phyloP scores from a whole-genome alignment of 805 yeast genomes.

The Kurtzmaniella cleridarum region DNA sequence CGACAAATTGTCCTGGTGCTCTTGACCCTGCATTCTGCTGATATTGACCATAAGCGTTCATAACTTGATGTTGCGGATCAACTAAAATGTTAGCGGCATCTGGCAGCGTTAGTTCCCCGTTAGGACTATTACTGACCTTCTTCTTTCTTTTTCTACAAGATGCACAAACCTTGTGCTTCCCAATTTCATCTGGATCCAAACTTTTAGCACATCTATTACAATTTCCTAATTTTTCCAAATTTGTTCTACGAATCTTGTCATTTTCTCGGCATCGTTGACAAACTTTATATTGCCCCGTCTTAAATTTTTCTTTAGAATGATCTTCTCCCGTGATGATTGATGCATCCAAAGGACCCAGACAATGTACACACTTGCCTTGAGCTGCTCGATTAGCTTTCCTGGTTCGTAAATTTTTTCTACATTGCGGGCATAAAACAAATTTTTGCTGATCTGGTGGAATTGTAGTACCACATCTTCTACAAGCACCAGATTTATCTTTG shows the following conservation, averaged over 20 bases:
- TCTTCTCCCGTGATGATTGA: constrained; percentile 29
- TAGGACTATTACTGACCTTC: constrained; percentile 16
- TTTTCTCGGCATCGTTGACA: constrained; percentile 59
- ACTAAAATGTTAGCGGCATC: not conserved
- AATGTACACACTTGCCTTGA: constrained; percentile 64
- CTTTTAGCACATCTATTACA: constrained; percentile 59
- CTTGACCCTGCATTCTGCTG: no score
- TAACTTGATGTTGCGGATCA: not conserved
- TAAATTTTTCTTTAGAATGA: constrained; percentile 14
- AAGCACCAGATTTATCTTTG: constrained; percentile 54
- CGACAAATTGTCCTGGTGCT: no score
- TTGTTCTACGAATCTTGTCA: constrained; percentile 52
- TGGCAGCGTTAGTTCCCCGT: not conserved
- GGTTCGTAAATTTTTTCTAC: constrained; percentile 50
- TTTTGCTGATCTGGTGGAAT: constrained; percentile 47
- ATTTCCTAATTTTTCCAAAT: constrained; percentile 51
- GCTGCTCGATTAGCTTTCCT: constrained; percentile 56
- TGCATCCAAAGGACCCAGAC: constrained; percentile 51
- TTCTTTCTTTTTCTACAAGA: constrained; percentile 52
- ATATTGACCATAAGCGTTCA: not conserved
- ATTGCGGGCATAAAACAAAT: constrained; percentile 56
- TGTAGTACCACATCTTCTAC: constrained; percentile 57
- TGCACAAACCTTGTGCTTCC: constrained; percentile 52
- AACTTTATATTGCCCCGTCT: constrained; percentile 45
- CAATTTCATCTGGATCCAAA: constrained; percentile 40